Evolutionary conservation across 495 filamentous ascomycete genomes (phyloP), one percentile per base, ranked within the genome.

Genomic region (Penicillium subrubescens): DNA sequence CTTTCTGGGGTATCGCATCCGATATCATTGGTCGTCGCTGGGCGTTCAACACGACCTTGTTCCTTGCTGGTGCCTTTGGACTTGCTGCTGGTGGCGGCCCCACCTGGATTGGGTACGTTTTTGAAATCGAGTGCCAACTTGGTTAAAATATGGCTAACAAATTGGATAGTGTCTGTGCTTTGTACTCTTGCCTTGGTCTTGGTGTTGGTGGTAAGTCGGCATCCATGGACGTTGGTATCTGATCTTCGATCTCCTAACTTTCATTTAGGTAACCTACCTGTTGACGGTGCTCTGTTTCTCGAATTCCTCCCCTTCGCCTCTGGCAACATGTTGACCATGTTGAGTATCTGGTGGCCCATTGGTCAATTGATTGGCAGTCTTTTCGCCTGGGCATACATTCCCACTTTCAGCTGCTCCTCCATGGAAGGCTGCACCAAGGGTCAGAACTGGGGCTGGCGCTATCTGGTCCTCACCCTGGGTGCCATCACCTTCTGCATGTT

Each of bases 371-470:
- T 89, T 17, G 62, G 59, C 31, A 79, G 76, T 78, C 57, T 80
- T 62, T 76, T 87, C 60, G 86, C 83, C 10, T 88, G 86, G 86
- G 86, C 79, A 0, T 83, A 82, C 55, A 79, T 88, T 53, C 81
- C 84, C 5, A 83, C 81, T 44, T 88, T 76, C 67, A 77, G 75
- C 37, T 88, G 86, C 59, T 68, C 68, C 4, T 73, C 69, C 11
- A 68, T 67, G 58, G 71, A 72, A 31, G 81, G 77, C 69, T 93
- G 91, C 70, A 83, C 79, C 21, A 79, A 79, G 67, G 72, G 71
- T 17, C 73, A 87, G 50, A 94, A 93, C 64, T 89, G 88, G 88
- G 92, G 92, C 55, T 96, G 92, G 92, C 82, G 92, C 39, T 96
- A 93, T 65, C 82, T 94, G 59, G 77, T 90, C 63, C 79, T 91